Base-by-base conservation (phyloP, 2,329 filamentous ascomycete species). In the Penicillium sp. region DNA sequence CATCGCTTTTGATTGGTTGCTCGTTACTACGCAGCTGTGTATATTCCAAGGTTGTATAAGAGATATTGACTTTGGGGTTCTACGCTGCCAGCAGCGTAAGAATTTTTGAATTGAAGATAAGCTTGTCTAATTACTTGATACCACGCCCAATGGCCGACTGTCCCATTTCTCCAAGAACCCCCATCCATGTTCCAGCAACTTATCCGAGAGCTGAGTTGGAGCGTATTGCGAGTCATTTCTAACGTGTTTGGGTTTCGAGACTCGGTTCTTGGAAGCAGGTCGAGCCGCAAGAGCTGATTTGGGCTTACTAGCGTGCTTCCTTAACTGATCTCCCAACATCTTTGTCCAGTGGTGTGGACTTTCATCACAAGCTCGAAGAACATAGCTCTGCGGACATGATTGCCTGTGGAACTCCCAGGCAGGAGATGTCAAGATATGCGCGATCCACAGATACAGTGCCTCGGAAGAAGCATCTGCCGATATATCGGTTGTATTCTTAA, bases 401-500 rank as follows among this genome's bases (percentile, higher is more conserved):
- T 57, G 64, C 33, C 69, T 65, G 35, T 69, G 60, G 31, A 62
- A 62, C 12, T 64, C 63, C 78, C 77, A 81, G 2, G 68, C 65
- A 4, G 69, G 50, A 12, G 75, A 75, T 6, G 69, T 69, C 27
- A 82, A 62, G 10, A 84, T 71, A 63, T 83, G 80, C 9, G 76
- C 62, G 27, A 82, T 63, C 83, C 83, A 85, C 35, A 76, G 68
- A 59, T 74, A 80, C 33, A 80, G 53, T 2, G 74, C 79, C 68
- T 84, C 79, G 37, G 68, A 68, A 7, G 67, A 62, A 0, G 74
- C 67, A 59, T 77, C 68, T 27, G 61, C 46, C 29, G 70, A 64
- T 33, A 59, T 27, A 57, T 67, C 54, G 42, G 61, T 40, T 35
- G 55, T 37, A 4, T 50, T 54, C 31, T 64, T 54, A 46, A 69